Evolutionary conservation across 1,284 basidiomycete genomes (phyloP), one percentile per base, ranked within the genome.

Genomic region (Somion occarium): DNA sequence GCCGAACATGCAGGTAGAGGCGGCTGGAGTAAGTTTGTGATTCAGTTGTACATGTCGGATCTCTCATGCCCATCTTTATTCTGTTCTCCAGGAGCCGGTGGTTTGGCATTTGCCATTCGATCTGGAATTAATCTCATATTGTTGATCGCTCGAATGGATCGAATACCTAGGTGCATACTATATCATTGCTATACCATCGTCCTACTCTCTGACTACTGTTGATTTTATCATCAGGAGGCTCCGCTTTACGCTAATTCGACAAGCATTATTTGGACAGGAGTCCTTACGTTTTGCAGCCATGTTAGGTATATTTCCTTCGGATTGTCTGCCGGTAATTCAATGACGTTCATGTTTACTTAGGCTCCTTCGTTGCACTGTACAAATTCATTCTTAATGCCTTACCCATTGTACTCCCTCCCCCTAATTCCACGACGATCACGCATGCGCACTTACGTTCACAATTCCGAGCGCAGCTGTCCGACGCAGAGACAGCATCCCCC

Each of bases 331-430:
- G 23, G 23, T 22, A 26, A 7, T 9, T 27, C 23, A 30, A 27
- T 12, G 5, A 3, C 5, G 22, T 11, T 47, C 4, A 5, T 27
- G 30, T 34, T n/a, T 34, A 41, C 45, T 20, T 56, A 89, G 88
- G 86, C 2, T 82, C 86, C 0, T 93, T 93, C 60, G 88, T 88
- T 5, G 79, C 84, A 12, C 61, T 92, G 15, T 91, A 95, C 73
- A 94, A 91, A 58, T 79, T 87, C 60, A 76, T 92, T 22, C 75
- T 94, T 5, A 95, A 96, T 61, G 74, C 84, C 0, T 78, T 97
- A 2, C 91, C 93, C 0, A 80, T 96, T 38, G 71, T 91, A 3
- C 76, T 89, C n/a, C 79, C 84, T 0, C 68, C 64, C 78, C 50
- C 62, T 68, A 53, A 41, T 56, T n/a, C n/a, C n/a, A 20, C 25